Conservation (phyloP, 495 filamentous ascomycete genomes). For the Penicillium longicatenatum region DNA sequence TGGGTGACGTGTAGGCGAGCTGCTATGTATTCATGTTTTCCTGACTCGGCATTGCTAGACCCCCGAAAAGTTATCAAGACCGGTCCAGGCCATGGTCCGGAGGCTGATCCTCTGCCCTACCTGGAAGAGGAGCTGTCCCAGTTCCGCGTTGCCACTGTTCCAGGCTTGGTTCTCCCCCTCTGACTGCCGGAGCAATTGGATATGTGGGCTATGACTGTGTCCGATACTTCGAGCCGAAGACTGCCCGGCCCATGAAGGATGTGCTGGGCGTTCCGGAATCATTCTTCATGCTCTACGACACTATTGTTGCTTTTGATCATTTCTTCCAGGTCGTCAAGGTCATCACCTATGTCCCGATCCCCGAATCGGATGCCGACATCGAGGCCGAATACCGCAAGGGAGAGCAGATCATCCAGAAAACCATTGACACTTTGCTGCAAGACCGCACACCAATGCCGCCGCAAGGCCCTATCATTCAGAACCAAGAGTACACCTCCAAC, state of each 20-base stretch:
- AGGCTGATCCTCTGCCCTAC: slow-evolving; percentile 76
- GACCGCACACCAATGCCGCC: slow-evolving; percentile 76
- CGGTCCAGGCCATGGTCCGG: slow-evolving; percentile 81
- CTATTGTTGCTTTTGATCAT: slow-evolving; percentile 91
- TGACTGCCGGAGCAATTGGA: slow-evolving; percentile 91
- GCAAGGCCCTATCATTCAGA: slow-evolving; percentile 68
- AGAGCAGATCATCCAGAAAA: slow-evolving; percentile 58
- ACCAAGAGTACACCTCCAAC: slow-evolving; percentile 87
- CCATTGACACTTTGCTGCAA: slow-evolving; percentile 67
- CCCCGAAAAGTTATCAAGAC: slow-evolving; percentile 86
- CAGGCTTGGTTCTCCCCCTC: slow-evolving; percentile 77
- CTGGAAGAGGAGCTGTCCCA: slow-evolving; percentile 78
- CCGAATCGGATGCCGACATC: slow-evolving; percentile 51
- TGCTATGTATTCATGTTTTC: background rate
- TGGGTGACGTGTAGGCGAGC: slow-evolving; percentile 29
- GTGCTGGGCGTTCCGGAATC: slow-evolving; percentile 85
- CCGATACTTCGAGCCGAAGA: slow-evolving; percentile 95
- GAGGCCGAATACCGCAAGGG: slow-evolving; percentile 66
- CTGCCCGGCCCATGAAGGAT: slow-evolving; percentile 82
- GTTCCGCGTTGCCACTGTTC: slow-evolving; percentile 76
- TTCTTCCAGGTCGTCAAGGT: slow-evolving; percentile 91
- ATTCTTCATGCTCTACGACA: slow-evolving; percentile 97
- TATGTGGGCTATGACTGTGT: slow-evolving; percentile 98
- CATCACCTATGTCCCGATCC: slow-evolving; percentile 76
- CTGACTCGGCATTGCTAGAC: slow-evolving; percentile 43